Evolutionary conservation across 2,329 filamentous ascomycete genomes (phyloP).

Genomic region (Hypoxylon sp.): DNA sequence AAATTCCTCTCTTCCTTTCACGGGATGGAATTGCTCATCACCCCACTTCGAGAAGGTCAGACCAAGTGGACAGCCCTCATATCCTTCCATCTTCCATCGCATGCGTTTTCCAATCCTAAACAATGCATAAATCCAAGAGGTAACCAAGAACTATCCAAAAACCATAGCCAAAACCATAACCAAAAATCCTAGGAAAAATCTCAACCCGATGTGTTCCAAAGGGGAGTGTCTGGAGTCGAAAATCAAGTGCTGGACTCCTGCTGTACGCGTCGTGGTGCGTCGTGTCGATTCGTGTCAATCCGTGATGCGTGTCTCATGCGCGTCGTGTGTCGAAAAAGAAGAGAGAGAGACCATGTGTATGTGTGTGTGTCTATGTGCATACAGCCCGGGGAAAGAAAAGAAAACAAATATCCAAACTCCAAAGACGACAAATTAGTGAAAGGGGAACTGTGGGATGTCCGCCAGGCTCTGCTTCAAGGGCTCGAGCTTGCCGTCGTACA

Average conservation of each 20-base stretch:
- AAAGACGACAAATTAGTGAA: no score
- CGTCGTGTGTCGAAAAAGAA: background rate
- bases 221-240: background rate
- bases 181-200: background rate
- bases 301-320: background rate
- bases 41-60: slow-evolving; percentile 1
- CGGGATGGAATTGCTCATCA: slow-evolving; percentile 17
- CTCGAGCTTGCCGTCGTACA: background rate
- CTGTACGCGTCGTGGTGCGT: background rate
- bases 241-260: slow-evolving; percentile 10
- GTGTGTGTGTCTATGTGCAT: no score
- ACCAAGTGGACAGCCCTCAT: background rate
- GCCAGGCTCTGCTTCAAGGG: background rate
- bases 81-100: background rate
- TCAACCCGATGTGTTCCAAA: background rate
- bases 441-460: background rate
- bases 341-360: no score
- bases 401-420: no score
- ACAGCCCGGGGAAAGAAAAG: no score
- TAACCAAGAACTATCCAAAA: background rate
- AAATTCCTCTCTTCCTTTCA: background rate
- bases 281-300: background rate
- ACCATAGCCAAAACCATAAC: background rate
- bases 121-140: background rate
- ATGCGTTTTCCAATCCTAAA: background rate